Evolutionary conservation across 371 early-diverging fungal genomes (phyloP).

Genomic region (Apophysomyces sp.): DNA sequence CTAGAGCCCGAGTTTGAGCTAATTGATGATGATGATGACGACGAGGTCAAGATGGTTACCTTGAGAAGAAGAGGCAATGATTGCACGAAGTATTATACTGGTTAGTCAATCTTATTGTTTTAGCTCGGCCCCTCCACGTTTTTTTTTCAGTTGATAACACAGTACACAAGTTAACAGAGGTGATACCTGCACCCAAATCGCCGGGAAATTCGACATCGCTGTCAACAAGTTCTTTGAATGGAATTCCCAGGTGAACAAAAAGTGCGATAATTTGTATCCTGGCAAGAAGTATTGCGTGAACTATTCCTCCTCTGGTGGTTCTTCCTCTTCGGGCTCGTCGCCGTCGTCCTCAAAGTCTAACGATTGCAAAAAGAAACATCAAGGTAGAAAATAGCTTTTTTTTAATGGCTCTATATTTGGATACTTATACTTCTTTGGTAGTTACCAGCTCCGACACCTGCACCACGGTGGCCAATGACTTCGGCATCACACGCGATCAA

Average conservation of each 20-base stretch:
- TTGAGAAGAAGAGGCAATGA: conserved; percentile 11
- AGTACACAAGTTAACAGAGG: background rate
- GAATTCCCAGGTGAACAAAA: conserved; percentile 19
- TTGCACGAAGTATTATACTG: conserved; percentile 19
- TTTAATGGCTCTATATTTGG: background rate
- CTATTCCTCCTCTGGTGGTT: background rate
- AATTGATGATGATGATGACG: conserved; percentile 7
- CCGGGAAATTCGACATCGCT: conserved; percentile 17
- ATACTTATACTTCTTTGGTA: conserved; percentile 4
- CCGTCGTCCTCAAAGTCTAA: conserved; percentile 1
- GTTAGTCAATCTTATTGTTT: background rate
- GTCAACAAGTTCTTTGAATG: conserved; percentile 15
- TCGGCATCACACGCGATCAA: conserved; percentile 12
- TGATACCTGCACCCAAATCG: conserved; percentile 16
- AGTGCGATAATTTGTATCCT: conserved; percentile 20
- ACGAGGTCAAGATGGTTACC: conserved; percentile 8
- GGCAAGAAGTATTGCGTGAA: conserved; percentile 18
- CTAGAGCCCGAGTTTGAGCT: conserved; percentile 30
- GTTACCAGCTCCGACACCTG: conserved; percentile 22
- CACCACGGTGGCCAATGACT: conserved; percentile 16
- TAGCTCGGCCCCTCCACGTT: background rate
- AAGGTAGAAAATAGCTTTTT: conserved; percentile 14
- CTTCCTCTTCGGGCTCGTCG: background rate
- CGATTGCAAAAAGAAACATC: conserved; percentile 13
- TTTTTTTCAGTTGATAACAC: conserved; percentile 1